Evolutionary conservation across 257 asterid species (phyloP).

Genomic region (Cinchona pubescens): DNA sequence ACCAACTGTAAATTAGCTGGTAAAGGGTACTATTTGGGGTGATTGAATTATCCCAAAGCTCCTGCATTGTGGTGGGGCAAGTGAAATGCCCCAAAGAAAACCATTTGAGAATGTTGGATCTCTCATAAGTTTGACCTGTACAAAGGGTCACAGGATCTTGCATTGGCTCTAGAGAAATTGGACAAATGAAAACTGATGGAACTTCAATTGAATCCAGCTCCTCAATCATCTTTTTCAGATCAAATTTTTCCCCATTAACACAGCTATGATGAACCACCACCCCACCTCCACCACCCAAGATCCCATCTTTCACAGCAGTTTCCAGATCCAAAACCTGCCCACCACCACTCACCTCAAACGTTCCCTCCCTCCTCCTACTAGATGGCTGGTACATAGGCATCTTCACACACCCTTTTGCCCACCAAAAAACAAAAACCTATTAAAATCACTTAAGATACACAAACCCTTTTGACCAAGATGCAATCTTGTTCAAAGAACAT

Average conservation of each 20-base stretch:
- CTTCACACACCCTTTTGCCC: conserved; percentile 18
- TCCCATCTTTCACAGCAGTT: conserved; percentile 63
- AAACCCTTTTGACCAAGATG: conserved; percentile 28
- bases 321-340: conserved; percentile 62
- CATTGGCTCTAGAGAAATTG: conserved; percentile 76
- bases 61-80: conserved; percentile 86
- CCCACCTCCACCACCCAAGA: conserved; percentile 50
- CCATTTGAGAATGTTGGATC: conserved; percentile 77
- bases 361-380: conserved; percentile 36
- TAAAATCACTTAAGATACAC: conserved; percentile 14
- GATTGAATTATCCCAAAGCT: conserved; percentile 66
- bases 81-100: conserved; percentile 71
- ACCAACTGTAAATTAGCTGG: conserved; percentile 66
- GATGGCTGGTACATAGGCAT: conserved; percentile 54
- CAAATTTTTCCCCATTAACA: conserved; percentile 49
- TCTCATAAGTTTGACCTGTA: conserved; percentile 82
- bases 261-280: conserved; percentile 30
- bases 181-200: conserved; percentile 72
- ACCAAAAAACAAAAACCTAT: neutral
- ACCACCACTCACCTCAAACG: conserved; percentile 41
- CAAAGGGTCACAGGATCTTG: conserved; percentile 87
- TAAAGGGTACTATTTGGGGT: conserved; percentile 64
- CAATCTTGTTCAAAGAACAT: conserved; percentile 24
- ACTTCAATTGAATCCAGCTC: conserved; percentile 59
- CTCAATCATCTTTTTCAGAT: conserved; percentile 68